These are phyloP conservation scores for Eimeria maxima DNA, from an alignment of 169 alveolate species.

Conservation along the genomic window DNA sequence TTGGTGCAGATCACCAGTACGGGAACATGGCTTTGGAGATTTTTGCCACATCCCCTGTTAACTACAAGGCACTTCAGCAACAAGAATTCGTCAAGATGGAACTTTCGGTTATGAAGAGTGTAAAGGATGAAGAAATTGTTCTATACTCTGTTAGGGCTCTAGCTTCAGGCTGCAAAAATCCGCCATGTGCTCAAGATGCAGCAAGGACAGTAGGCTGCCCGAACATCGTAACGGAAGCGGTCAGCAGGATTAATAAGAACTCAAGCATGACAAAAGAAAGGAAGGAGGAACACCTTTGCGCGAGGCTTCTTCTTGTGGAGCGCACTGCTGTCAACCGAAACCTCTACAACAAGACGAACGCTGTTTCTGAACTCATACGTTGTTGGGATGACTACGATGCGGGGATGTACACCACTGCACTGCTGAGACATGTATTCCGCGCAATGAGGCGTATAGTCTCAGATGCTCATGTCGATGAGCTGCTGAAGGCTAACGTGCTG, in stretches of 20 bases:
- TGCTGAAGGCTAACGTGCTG: conserved; percentile 80
- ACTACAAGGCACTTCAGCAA: conserved; percentile 79
- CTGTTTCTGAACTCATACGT: conserved; percentile 74
- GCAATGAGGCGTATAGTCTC: conserved; percentile 82
- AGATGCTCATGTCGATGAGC: conserved; percentile 82
- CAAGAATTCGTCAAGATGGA: conserved; percentile 81
- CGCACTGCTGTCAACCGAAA: conserved; percentile 83
- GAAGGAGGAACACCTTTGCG: conserved; percentile 80
- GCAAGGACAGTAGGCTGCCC: conserved; percentile 81
- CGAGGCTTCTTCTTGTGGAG: conserved; percentile 76
- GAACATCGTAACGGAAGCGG: conserved; percentile 71
- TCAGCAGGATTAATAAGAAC: conserved; percentile 64
- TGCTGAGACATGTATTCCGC: conserved; percentile 82
- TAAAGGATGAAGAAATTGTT: conserved; percentile 78
- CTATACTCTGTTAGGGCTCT: conserved; percentile 82
- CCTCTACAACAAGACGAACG: conserved; percentile 81
- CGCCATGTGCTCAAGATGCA: conserved; percentile 81
- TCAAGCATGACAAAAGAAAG: conserved; percentile 52
- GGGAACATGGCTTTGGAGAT: conserved; percentile 83
- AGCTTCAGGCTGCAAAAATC: conserved; percentile 71
- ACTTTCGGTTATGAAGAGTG: conserved; percentile 74
- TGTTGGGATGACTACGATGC: conserved; percentile 83
- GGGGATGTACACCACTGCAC: conserved; percentile 72
- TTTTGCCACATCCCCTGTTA: conserved; percentile 67
- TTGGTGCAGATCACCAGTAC: conserved; percentile 84